Evolutionary conservation across 139 green algal genomes (phyloP).

Genomic region (Spirogloea muscicola): DNA sequence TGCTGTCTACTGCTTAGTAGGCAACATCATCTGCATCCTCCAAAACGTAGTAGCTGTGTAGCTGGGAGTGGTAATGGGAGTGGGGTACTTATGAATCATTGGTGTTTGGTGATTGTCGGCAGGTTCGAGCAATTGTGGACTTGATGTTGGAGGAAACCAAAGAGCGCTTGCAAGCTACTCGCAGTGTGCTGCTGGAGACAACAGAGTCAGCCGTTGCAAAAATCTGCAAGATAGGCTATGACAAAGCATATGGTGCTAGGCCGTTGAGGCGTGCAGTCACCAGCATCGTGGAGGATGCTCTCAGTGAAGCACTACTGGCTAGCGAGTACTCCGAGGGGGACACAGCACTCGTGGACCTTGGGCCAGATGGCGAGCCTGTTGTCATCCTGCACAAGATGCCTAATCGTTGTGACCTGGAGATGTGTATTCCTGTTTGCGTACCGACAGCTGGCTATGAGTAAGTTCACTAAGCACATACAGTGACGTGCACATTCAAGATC

Average conservation of each 20-base stretch:
- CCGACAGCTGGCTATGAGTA: too few species aligned
- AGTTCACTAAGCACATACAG: too few species aligned
- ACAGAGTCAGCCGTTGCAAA: conserved; percentile 39
- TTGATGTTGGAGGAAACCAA: conserved; percentile 97
- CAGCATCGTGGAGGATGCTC: conserved; percentile 49
- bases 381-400: conserved; percentile 9
- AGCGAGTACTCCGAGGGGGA: conserved; percentile 82
- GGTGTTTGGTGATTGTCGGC: not conserved
- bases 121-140: conserved; percentile 89
- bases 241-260: conserved; percentile 50
- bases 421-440: conserved; percentile 29
- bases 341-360: conserved; percentile 51
- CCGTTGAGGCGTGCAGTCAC: conserved; percentile 53
- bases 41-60: not conserved
- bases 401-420: conserved; percentile 14
- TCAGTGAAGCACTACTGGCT: conserved; percentile 52
- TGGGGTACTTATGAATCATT: not conserved
- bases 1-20: too few species aligned
- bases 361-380: conserved; percentile 38
- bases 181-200: conserved; percentile 55
- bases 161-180: conserved; percentile 75
- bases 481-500: too few species aligned
- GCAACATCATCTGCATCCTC: not conserved
- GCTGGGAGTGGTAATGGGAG: not conserved
- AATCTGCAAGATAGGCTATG: conserved; percentile 52